These are phyloP conservation scores for Apiospora aurea DNA, from an alignment of 2,329 filamentous ascomycete genomes.

Conservation along the genomic window DNA sequence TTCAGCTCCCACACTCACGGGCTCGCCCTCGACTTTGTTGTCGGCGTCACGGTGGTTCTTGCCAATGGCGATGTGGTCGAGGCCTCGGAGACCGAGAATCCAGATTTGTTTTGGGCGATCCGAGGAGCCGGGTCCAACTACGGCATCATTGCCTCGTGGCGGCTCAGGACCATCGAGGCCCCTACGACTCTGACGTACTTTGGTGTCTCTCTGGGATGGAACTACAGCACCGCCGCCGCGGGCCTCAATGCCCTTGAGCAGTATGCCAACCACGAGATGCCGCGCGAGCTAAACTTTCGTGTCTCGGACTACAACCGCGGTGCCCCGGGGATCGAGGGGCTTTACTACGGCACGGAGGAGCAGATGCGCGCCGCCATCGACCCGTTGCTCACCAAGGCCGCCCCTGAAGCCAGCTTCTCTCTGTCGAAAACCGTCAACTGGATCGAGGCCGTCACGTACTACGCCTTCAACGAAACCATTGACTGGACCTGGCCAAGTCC, in stretches of 20 bases:
- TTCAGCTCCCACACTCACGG: conserved; percentile 52
- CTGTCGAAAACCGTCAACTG: conserved; percentile 41
- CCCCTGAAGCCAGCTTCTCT: conserved; percentile 43
- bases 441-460: conserved; percentile 43
- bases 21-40: conserved; percentile 53
- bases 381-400: conserved; percentile 43
- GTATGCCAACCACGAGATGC: conserved; percentile 43
- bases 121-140: conserved; percentile 44
- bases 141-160: conserved; percentile 40
- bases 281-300: conserved; percentile 51
- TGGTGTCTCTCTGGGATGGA: conserved; percentile 38
- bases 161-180: conserved; percentile 41
- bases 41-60: conserved; percentile 41
- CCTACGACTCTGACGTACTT: conserved; percentile 42
- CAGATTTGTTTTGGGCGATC: conserved; percentile 45
- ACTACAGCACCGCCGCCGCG: conserved; percentile 35
- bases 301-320: conserved; percentile 44
- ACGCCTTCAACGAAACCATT: conserved; percentile 37
- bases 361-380: conserved; percentile 42
- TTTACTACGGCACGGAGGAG: conserved; percentile 47
- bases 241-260: conserved; percentile 57
- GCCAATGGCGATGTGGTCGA: conserved; percentile 42
- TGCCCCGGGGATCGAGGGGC: conserved; percentile 46
- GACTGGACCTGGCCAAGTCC: conserved; percentile 40
- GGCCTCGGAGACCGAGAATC: conserved; percentile 39